Conservation (phyloP, 2,329 filamentous ascomycete genomes). For the Cephalotrichum gorgonifer region DNA sequence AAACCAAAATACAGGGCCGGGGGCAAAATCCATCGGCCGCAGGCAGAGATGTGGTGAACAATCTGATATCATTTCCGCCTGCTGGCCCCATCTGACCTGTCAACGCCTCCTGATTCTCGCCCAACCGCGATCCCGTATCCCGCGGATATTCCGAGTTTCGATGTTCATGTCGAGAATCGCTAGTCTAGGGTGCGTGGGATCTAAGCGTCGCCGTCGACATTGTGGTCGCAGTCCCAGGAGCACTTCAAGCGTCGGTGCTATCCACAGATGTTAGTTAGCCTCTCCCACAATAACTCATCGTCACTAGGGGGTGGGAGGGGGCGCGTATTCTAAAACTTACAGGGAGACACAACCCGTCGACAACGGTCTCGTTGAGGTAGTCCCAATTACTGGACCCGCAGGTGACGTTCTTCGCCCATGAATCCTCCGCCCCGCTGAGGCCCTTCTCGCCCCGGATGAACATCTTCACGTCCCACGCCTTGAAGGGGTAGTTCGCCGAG, state of each 20-base stretch:
- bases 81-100: too few species aligned
- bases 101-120: too few species aligned
- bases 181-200: too few species aligned
- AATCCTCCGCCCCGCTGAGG: not conserved
- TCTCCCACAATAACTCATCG: not conserved
- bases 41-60: too few species aligned
- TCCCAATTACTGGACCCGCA: constrained; percentile 1
- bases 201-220: not conserved
- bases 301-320: too few species aligned
- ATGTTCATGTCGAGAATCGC: too few species aligned
- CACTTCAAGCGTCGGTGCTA: constrained; percentile 1
- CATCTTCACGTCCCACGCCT: constrained; percentile 1
- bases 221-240: constrained; percentile 1
- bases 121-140: too few species aligned
- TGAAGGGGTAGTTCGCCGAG: constrained; percentile 1
- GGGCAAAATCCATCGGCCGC: too few species aligned
- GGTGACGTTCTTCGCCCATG: not conserved
- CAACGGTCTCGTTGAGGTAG: not conserved
- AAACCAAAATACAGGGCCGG: too few species aligned
- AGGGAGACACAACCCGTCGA: not conserved
- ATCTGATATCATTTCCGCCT: too few species aligned
- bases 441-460: constrained; percentile 2
- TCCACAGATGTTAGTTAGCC: not conserved
- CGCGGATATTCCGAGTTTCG: too few species aligned
- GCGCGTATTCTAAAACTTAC: not conserved